These are phyloP conservation scores for Cichorium intybus DNA, from an alignment of 140 eudicot species.

Conservation along the genomic window DNA sequence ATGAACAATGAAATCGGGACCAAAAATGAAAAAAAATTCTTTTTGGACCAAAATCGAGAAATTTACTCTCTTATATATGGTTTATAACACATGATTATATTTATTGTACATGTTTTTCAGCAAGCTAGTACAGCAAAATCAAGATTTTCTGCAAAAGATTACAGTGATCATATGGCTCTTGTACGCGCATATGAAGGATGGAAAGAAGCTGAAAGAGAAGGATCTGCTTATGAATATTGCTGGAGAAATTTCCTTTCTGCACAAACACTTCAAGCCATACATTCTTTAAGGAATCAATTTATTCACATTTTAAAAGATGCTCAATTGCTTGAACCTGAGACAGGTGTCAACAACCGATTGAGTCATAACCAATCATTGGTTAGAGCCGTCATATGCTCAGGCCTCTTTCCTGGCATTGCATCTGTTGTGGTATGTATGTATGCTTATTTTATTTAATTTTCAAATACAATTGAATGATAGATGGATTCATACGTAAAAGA, in stretches of 20 bases:
- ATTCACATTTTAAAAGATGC: constrained; percentile 83
- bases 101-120: constrained; percentile 38
- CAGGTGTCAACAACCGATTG: constrained; percentile 57
- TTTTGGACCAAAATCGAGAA: too few species aligned
- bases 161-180: constrained; percentile 99
- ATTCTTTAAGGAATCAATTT: constrained; percentile 92
- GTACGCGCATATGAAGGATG: constrained; percentile 99
- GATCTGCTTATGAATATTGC: constrained; percentile 91
- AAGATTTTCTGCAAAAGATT: constrained; percentile 90
- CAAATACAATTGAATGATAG: not conserved
- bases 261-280: constrained; percentile 98
- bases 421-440: constrained; percentile 78
- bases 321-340: constrained; percentile 66
- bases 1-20: too few species aligned
- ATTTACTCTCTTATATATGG: not conserved
- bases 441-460: not conserved
- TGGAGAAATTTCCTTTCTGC: constrained; percentile 97
- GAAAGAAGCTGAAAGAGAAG: constrained; percentile 99
- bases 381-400: constrained; percentile 96
- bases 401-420: constrained; percentile 93
- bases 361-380: constrained; percentile 95
- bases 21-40: too few species aligned
- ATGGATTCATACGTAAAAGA: constrained; percentile 9
- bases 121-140: constrained; percentile 95
- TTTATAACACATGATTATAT: not conserved